These are phyloP conservation scores for Penicillium soppii DNA, from an alignment of 495 filamentous ascomycete species.

Conservation along the genomic window DNA sequence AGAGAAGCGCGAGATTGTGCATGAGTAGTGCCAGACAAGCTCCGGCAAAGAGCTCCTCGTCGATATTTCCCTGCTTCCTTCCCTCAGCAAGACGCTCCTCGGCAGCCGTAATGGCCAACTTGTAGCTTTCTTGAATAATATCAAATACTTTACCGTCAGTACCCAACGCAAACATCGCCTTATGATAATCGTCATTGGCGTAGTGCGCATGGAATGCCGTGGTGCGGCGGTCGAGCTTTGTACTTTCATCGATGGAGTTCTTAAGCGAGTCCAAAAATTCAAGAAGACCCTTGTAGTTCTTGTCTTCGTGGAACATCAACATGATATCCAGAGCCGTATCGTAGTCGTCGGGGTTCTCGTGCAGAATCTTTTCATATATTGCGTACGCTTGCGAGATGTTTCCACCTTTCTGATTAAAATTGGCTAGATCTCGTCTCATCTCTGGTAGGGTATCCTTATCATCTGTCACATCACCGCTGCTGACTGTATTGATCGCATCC, in stretches of 20 bases:
- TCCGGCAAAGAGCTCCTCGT: background rate
- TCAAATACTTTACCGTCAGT: conserved; percentile 2
- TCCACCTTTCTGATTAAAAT: conserved; percentile 3
- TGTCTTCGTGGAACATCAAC: background rate
- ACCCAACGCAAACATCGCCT: conserved; percentile 2
- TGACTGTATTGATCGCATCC: background rate
- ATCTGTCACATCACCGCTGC: background rate
- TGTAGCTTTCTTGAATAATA: conserved; percentile 7
- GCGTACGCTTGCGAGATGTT: background rate
- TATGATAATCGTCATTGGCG: conserved; percentile 3
- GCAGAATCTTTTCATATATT: conserved; percentile 12
- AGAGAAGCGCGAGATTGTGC: conserved; percentile 9
- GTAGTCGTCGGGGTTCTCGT: conserved; percentile 7
- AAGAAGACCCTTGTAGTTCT: conserved; percentile 3
- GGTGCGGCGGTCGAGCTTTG: conserved; percentile 4
- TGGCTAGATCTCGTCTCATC: conserved; percentile 9
- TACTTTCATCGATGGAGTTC: conserved; percentile 5
- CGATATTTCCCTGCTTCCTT: background rate
- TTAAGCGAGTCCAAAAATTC: conserved; percentile 13
- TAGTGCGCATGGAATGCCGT: conserved; percentile 8
- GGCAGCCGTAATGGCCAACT: conserved; percentile 3
- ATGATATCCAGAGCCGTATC: conserved; percentile 4
- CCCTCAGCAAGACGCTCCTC: background rate
- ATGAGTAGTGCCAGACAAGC: conserved; percentile 9
- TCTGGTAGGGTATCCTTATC: background rate